Evolutionary conservation across 371 early-diverging fungal genomes (phyloP).

Genomic region (Mucor mucedo): DNA sequence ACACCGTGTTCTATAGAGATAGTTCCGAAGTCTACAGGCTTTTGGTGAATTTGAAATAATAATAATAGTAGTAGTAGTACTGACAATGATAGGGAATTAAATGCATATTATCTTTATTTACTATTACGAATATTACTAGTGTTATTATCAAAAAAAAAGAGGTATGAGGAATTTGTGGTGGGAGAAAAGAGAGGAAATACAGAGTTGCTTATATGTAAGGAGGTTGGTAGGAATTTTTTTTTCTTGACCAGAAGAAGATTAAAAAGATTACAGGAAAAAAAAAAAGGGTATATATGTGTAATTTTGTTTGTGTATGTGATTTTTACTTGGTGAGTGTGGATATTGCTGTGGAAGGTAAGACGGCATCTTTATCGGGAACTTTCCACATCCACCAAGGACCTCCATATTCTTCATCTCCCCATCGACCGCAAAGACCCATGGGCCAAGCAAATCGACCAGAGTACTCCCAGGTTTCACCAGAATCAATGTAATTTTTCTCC

Average conservation of each 20-base stretch:
- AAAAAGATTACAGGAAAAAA: conserved; percentile 3
- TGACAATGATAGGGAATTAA: no score
- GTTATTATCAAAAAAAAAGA: background rate
- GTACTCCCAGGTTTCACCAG: conserved; percentile 56
- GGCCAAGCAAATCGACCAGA: conserved; percentile 49
- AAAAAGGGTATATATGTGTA: background rate
- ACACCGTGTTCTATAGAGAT: no score
- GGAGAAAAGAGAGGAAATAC: background rate
- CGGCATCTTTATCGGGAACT: conserved; percentile 17
- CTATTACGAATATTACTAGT: background rate
- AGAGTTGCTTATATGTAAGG: background rate
- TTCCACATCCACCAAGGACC: conserved; percentile 63
- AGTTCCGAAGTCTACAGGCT: no score
- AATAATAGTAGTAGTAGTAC: no score
- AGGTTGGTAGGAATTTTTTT: background rate
- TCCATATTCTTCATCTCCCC: conserved; percentile 57
- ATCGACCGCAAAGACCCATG: conserved; percentile 52
- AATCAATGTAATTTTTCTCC: conserved; percentile 51
- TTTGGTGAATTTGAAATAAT: no score
- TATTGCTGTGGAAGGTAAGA: background rate
- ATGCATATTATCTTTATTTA: no score
- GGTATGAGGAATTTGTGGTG: background rate
- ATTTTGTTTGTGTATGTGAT: background rate
- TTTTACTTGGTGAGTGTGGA: conserved; percentile 7
- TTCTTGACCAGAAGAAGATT: conserved; percentile 16